Evolutionary conservation across 1,284 basidiomycete species (phyloP).

Genomic region (Pseudozyma pruni): DNA sequence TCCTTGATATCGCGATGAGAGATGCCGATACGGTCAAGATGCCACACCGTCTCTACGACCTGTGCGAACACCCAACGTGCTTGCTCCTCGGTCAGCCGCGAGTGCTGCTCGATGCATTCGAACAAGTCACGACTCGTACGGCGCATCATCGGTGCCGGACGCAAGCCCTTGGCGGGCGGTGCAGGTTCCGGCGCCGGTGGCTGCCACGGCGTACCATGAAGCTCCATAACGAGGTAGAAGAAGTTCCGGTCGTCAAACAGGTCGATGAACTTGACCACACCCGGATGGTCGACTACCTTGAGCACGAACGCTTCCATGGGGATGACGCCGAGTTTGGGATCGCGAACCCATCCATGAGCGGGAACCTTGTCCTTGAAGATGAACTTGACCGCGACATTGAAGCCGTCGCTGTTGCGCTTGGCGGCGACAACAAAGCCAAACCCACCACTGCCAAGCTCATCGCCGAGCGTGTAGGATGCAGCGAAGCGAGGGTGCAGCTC

Average conservation of each 20-base stretch:
- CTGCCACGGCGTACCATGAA: conserved; percentile 87
- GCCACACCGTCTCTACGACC: conserved; percentile 83
- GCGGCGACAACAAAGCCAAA: conserved; percentile 82
- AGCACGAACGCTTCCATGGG: conserved; percentile 85
- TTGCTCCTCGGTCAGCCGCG: conserved; percentile 80
- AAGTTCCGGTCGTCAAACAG: conserved; percentile 83
- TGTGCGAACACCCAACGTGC: conserved; percentile 86
- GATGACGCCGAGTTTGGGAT: conserved; percentile 70
- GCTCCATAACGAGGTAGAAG: conserved; percentile 90
- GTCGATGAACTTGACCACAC: conserved; percentile 83
- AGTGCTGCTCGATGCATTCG: conserved; percentile 90
- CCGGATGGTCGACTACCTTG: conserved; percentile 78
- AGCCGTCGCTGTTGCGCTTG: conserved; percentile 66
- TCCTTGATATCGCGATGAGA: conserved; percentile 93
- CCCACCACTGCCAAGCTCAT: conserved; percentile 86
- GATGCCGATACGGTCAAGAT: conserved; percentile 80
- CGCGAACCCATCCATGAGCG: conserved; percentile 80
- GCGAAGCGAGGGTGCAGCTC: conserved; percentile 79
- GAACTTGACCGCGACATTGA: conserved; percentile 92
- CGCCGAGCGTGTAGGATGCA: conserved; percentile 74
- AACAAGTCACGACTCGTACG: conserved; percentile 88
- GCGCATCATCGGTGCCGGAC: conserved; percentile 72
- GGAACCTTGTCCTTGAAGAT: conserved; percentile 86
- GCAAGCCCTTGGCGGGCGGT: conserved; percentile 8
- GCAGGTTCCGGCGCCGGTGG: conserved; percentile 29